These are phyloP conservation scores for Erodium maritimum DNA, from an alignment of 345 rosid genomes.

Conservation along the genomic window DNA sequence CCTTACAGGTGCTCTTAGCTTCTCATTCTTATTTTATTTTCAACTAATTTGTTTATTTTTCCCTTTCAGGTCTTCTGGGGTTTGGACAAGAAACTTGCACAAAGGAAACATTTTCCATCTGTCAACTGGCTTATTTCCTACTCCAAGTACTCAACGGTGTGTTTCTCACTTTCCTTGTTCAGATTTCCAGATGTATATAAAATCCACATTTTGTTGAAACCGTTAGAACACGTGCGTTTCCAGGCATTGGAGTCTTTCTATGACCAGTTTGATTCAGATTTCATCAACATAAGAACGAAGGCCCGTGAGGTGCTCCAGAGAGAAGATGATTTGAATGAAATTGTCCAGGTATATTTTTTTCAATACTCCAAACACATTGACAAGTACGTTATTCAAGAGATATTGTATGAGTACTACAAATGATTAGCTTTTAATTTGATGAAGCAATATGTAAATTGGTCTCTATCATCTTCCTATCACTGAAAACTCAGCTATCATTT, in stretches of 20 bases:
- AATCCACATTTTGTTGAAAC: no score
- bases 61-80: slow-evolving; percentile 96
- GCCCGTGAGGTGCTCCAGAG: slow-evolving; percentile 99
- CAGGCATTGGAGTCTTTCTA: slow-evolving; percentile 98
- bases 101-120: slow-evolving; percentile 98
- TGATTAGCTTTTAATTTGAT: not conserved
- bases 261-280: slow-evolving; percentile 93
- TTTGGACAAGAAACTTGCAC: slow-evolving; percentile 99
- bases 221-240: not conserved
- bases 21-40: no score
- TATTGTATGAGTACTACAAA: not conserved
- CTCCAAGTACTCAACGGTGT: slow-evolving; percentile 89
- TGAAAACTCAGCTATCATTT: not conserved
- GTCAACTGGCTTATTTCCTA: slow-evolving; percentile 99
- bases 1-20: no score
- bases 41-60: not conserved
- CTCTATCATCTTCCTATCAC: slow-evolving; percentile 2
- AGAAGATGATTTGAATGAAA: slow-evolving; percentile 98
- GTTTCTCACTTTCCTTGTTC: slow-evolving; percentile 10
- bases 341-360: slow-evolving; percentile 62
- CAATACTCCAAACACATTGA: no score
- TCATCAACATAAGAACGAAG: slow-evolving; percentile 95
- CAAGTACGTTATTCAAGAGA: not conserved
- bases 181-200: not conserved
- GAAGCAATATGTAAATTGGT: not conserved